Evolutionary conservation across 1,284 basidiomycete genomes (phyloP), one percentile per base, ranked within the genome.

Genomic region (Rhodotorula glutinis): DNA sequence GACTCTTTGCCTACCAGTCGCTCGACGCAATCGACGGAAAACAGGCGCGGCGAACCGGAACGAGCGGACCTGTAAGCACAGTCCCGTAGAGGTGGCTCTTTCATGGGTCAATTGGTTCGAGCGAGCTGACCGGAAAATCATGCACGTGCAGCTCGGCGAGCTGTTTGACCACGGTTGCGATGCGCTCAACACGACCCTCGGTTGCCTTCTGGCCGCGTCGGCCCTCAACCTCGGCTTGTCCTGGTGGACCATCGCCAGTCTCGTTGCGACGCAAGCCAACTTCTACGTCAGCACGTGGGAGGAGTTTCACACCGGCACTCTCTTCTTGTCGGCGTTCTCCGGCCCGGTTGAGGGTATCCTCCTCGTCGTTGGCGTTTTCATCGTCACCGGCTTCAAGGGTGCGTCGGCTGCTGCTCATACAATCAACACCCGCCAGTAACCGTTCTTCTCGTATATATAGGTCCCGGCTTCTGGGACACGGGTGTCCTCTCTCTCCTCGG

Each of bases 271-370:
- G 0, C 83, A 96, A 23, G 88, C 90, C 70, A 97, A 92, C 80
- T 98, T 98, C 78, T 98, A 98, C 79, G 83, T 97, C 21, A 79
- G 91, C 1, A 96, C 93, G 7, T 98, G 95, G 95, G 95, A 98
- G 77, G 95, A 98, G 79, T 95, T 90, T 76, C 90, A 98, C 79
- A 98, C 95, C 2, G 90, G 89, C 23, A 87, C 88, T 69, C 82
- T 97, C 10, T 96, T 87, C 81, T 86, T 96, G 23, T 91, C 91
- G n/a, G 86, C 88, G 38, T 97, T 96, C 79, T 95, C 91, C 14
- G 95, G 95, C 0, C 95, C 95, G 0, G 91, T 98, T 2, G 95
- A 98, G 79, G 95, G 95, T 14, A 97, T 98, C 74, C 80, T 98
- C 57, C 85, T 98, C 79, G 88, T 98, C 66, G 83, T 89, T 38